A percentile compares a stretch with the other conserved stretches of the same genome.
phyloP scores from a whole-genome alignment of 2,329 filamentous ascomycete genomes.

The Metarhizium album region DNA sequence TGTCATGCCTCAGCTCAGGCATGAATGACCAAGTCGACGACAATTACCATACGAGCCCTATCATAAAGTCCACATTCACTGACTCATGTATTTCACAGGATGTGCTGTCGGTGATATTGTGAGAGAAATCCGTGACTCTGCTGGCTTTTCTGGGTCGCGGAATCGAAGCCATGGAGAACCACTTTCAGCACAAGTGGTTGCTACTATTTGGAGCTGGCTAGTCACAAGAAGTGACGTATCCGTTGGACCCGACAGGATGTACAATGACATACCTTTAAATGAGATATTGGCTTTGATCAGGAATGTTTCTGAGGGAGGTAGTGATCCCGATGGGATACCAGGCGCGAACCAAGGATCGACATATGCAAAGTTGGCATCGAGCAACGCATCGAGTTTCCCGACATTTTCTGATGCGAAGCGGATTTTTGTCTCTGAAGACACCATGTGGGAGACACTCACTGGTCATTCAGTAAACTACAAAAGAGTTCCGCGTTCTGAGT shows the following conservation, averaged over 20 bases:
- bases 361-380: not conserved
- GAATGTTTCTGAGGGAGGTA: not conserved
- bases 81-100: constrained; percentile 12
- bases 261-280: constrained; percentile 28
- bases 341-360: not conserved
- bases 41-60: not conserved
- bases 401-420: constrained; percentile 8
- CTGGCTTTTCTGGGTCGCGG: constrained; percentile 10
- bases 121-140: constrained; percentile 19
- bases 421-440: constrained; percentile 41
- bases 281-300: constrained; percentile 14
- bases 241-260: constrained; percentile 20
- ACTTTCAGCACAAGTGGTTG: constrained; percentile 17
- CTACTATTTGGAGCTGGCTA: constrained; percentile 27
- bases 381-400: not conserved
- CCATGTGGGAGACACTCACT: constrained; percentile 48
- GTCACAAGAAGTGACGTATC: constrained; percentile 24
- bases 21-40: not conserved
- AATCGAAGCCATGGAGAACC: constrained; percentile 5
- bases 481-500: constrained; percentile 46
- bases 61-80: not conserved
- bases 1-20: not conserved
- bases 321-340: not conserved
- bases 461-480: constrained; percentile 50
- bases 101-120: constrained; percentile 22